These are phyloP conservation scores for Albatrellus ellisii DNA, from an alignment of 768 basidiomycete species.

Conservation along the genomic window DNA sequence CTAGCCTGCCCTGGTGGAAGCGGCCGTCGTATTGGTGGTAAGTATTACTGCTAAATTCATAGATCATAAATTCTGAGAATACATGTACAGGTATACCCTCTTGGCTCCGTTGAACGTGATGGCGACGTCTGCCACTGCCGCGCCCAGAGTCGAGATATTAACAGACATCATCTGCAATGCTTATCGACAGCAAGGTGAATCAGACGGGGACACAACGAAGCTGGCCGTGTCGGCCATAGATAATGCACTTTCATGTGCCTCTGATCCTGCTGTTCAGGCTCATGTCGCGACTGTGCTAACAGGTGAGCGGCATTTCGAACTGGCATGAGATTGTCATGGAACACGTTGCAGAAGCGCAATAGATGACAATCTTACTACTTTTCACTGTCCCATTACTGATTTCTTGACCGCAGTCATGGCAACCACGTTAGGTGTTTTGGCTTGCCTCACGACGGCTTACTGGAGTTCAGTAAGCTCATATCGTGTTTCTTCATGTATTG, in stretches of 20 bases:
- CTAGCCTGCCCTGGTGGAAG: conserved; percentile 56
- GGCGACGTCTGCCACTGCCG: conserved; percentile 42
- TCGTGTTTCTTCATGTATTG: neutral
- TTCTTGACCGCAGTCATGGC: neutral
- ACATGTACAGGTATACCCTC: conserved; percentile 38
- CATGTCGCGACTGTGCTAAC: neutral
- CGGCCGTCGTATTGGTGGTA: conserved; percentile 65
- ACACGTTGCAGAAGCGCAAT: too few species aligned
- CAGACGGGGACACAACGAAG: neutral
- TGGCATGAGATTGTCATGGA: too few species aligned
- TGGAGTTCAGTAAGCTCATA: conserved; percentile 1
- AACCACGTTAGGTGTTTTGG: conserved; percentile 1
- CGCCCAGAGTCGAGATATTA: conserved; percentile 63
- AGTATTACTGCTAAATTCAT: conserved; percentile 14
- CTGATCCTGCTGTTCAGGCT: conserved; percentile 1
- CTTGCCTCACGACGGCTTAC: conserved; percentile 1
- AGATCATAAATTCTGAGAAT: neutral
- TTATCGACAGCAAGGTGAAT: neutral
- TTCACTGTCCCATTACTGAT: neutral
- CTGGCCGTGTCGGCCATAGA: neutral
- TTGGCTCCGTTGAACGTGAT: conserved; percentile 41
- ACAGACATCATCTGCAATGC: conserved; percentile 61
- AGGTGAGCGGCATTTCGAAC: neutral
- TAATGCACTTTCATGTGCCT: neutral
- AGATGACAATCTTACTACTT: too few species aligned